These are phyloP conservation scores for Hypoxylon sp. DNA, from an alignment of 2,329 filamentous ascomycete species.

Conservation along the genomic window DNA sequence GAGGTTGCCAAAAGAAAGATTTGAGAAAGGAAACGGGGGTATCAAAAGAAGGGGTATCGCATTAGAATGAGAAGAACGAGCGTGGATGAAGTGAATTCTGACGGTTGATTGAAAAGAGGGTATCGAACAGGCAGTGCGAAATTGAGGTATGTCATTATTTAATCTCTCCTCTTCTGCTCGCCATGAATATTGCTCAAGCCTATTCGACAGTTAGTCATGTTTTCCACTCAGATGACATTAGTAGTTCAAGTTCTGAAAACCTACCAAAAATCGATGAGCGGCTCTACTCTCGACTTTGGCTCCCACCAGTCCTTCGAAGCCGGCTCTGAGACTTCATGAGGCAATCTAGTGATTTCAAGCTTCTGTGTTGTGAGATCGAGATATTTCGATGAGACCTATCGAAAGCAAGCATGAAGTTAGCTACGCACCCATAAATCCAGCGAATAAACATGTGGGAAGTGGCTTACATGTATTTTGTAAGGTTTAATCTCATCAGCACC, in stretches of 20 bases:
- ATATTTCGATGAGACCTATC: conserved; percentile 71
- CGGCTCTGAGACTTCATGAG: conserved; percentile 62
- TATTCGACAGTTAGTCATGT: conserved; percentile 43
- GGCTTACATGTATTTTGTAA: conserved; percentile 66
- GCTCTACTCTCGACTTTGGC: conserved; percentile 69
- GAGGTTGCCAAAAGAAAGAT: conserved; percentile 66
- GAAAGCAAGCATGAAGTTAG: conserved; percentile 40
- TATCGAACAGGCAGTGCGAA: conserved; percentile 62
- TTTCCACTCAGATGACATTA: not conserved
- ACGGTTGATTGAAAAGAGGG: conserved; percentile 53
- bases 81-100: conserved; percentile 72
- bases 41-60: conserved; percentile 71
- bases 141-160: conserved; percentile 70
- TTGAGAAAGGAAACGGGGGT: conserved; percentile 72
- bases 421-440: conserved; percentile 25
- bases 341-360: conserved; percentile 70
- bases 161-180: conserved; percentile 64
- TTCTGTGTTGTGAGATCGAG: conserved; percentile 73
- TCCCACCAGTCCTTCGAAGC: conserved; percentile 63
- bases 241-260: conserved; percentile 33
- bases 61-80: conserved; percentile 59
- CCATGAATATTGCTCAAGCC: conserved; percentile 74
- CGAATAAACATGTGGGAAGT: conserved; percentile 16
- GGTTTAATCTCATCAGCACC: conserved; percentile 57
- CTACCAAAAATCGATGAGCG: conserved; percentile 71